Conservation (phyloP, 257 asterid species). For the Verbascum thapsus region DNA sequence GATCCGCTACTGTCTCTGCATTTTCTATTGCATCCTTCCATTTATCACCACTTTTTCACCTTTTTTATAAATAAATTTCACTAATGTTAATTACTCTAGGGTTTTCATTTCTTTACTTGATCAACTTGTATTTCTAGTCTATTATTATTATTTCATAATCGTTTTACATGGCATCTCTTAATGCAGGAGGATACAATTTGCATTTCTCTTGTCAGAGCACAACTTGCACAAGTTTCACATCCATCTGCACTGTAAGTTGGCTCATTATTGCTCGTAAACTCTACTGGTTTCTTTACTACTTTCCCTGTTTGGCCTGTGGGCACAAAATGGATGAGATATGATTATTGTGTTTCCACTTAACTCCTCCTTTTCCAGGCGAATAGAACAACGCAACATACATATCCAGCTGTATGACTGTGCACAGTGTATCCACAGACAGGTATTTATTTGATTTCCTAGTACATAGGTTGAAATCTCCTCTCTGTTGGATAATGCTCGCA, state of each 20-base stretch:
- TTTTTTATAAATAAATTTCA: too few species aligned
- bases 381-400: constrained; percentile 41
- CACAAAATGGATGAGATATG: constrained; percentile 17
- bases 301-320: constrained; percentile 4
- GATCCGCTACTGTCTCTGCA: too few species aligned
- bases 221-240: constrained; percentile 45
- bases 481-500: neutral
- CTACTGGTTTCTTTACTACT: constrained; percentile 8
- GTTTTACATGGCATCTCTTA: constrained; percentile 30
- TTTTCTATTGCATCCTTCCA: too few species aligned
- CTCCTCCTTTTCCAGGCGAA: constrained; percentile 40
- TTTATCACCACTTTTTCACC: too few species aligned
- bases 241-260: constrained; percentile 47
- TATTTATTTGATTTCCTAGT: constrained; percentile 27
- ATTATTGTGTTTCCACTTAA: constrained; percentile 24
- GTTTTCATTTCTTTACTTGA: neutral
- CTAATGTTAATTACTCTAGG: neutral
- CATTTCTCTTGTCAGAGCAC: constrained; percentile 38
- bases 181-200: constrained; percentile 50
- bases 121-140: neutral
- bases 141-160: constrained; percentile 18
- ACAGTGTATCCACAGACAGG: constrained; percentile 51
- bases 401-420: constrained; percentile 53
- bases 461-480: constrained; percentile 21
- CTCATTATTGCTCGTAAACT: constrained; percentile 10